These are phyloP conservation scores for Backusella psychrophila DNA, from an alignment of 192 early-diverging fungal species.

Conservation along the genomic window DNA sequence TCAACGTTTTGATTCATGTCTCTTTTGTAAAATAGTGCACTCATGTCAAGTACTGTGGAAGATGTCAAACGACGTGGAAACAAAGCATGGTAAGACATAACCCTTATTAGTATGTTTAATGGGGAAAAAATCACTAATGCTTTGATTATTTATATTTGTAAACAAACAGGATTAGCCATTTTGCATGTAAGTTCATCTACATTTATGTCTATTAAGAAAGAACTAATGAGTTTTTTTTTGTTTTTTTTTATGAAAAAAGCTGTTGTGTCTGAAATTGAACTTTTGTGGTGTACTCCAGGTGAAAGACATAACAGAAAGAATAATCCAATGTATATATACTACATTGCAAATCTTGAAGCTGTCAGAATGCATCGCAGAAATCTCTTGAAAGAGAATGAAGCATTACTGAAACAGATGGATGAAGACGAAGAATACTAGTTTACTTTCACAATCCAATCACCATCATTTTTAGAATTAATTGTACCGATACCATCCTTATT, in stretches of 20 bases:
- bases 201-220: not conserved
- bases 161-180: slow-evolving; percentile 1
- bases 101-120: not conserved
- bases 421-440: not conserved
- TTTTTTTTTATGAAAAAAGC: not conserved
- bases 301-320: slow-evolving; percentile 10
- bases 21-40: not conserved
- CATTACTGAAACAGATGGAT: not conserved
- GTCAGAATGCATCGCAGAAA: not conserved
- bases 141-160: not conserved
- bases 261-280: slow-evolving; percentile 12
- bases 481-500: not conserved
- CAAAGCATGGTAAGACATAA: not conserved
- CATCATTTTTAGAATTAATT: not conserved
- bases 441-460: not conserved
- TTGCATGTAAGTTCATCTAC: slow-evolving; percentile 7
- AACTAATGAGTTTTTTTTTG: not conserved
- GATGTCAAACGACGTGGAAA: slow-evolving; percentile 6
- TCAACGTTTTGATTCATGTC: not conserved
- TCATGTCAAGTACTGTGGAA: slow-evolving; percentile 16
- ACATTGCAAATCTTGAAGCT: slow-evolving; percentile 6
- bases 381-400: not conserved
- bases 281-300: slow-evolving; percentile 2
- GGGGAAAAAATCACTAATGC: not conserved
- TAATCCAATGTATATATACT: slow-evolving; percentile 15